Base-by-base conservation (phyloP, 768 basidiomycete species). In the Rhodotorula paludigena region DNA sequence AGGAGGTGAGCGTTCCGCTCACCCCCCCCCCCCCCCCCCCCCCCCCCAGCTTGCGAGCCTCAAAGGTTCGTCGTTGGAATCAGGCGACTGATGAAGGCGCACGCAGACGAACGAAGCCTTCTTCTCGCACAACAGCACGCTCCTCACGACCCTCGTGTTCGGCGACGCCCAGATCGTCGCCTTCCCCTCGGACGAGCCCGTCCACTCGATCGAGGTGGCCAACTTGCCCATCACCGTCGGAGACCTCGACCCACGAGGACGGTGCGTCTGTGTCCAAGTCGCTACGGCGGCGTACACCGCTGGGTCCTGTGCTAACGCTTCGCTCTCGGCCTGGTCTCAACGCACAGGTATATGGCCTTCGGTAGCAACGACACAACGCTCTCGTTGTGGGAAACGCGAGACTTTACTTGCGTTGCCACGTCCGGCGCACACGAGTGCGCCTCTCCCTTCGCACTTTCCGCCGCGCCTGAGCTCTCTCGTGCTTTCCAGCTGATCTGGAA, bases 241-340 rank as follows among this genome's bases (percentile, higher is more conserved):
- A 2, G 74, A 75, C 38, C 36, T 75, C n/a, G 74, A 75, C 36
- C 71, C 74, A 14, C 44, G 70, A 36, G 74, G 74, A 9, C 52
- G 74, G 72, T 69, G 36, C 25, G 63, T 55, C 52, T 4, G 15
- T n/a, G 12, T 9, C 28, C 21, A 36, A 20, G n/a, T 21, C 25
- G 11, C 20, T 3, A 2, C 36, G 28, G 10, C n/a, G 15, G 10
- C 23, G 28, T 33, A 32, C 18, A 10, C 33, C 16, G 48, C 5
- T n/a, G n/a, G n/a, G n/a, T n/a, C n/a, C n/a, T n/a, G 30, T 20
- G 1, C 47, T 48, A n/a, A 48, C 47, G 11, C 42, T 42, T 21
- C n/a, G n/a, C n/a, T 42, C 20, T 42, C 41, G 41, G 28, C 28
- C 21, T n/a, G n/a, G 25, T 28, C 8, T 30, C 5, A 11, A 39